Evolutionary conservation across 176 grass and related monocot species (phyloP).

Genomic region (Bromus sterilis): DNA sequence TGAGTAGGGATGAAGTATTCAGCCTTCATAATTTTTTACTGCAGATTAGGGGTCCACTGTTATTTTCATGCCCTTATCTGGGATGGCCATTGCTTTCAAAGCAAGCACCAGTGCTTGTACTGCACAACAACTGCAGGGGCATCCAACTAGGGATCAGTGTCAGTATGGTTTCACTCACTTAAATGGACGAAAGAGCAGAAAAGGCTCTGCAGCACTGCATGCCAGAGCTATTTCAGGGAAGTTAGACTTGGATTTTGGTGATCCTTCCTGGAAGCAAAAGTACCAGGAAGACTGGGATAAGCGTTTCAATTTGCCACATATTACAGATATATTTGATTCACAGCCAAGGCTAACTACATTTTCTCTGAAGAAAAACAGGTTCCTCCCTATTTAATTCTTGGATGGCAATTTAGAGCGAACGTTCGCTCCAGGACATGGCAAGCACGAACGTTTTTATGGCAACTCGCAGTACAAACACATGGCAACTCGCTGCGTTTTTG

Average conservation of each 20-base stretch:
- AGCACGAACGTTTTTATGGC: too few relatives aligned
- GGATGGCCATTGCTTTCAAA: slow-evolving; percentile 36
- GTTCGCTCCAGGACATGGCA: too few relatives aligned
- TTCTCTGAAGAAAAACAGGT: slow-evolving; percentile 86
- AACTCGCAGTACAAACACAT: too few relatives aligned
- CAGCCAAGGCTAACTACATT: slow-evolving; percentile 75
- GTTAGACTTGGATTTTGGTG: slow-evolving; percentile 54
- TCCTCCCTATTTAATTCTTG: not conserved
- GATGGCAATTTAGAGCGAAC: too few relatives aligned
- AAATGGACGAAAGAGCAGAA: slow-evolving; percentile 23
- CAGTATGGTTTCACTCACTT: slow-evolving; percentile 36
- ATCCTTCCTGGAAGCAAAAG: slow-evolving; percentile 69
- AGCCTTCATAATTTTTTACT: not conserved
- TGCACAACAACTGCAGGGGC: not conserved
- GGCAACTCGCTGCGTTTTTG: too few relatives aligned
- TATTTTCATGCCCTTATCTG: slow-evolving; percentile 15
- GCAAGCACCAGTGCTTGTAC: slow-evolving; percentile 15
- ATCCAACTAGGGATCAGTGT: not conserved
- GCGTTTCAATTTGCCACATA: slow-evolving; percentile 72
- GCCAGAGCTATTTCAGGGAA: slow-evolving; percentile 27
- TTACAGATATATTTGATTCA: slow-evolving; percentile 81
- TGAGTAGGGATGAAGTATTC: not conserved
- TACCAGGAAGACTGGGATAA: slow-evolving; percentile 73
- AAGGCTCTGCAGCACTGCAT: not conserved
- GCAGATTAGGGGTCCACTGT: not conserved